Percentiles rank a stretch among this genome's conserved stretches.
Conservation (phyloP, 106 monocot genomes). For the Amphibolis antarctica region DNA sequence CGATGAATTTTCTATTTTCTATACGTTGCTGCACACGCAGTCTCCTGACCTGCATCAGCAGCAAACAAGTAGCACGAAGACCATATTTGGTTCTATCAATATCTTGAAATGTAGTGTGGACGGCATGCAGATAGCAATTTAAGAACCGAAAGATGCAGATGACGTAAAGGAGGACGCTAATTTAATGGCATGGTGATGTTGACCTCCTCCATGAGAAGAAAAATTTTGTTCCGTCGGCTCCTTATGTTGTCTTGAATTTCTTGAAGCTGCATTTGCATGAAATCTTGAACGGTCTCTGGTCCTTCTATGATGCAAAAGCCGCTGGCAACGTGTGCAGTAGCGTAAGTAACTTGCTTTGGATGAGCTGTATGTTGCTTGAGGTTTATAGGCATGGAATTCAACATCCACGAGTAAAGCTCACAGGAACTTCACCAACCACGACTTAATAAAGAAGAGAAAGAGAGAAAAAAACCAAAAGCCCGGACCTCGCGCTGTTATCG, state of each 20-base stretch:
- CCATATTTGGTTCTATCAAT: not conserved
- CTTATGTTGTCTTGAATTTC: conserved; percentile 86
- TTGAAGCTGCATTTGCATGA: conserved; percentile 72
- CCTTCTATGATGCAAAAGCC: conserved; percentile 98
- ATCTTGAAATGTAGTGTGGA: not conserved
- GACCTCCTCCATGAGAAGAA: conserved; percentile 98
- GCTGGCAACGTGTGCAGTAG: not conserved
- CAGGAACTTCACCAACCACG: no score
- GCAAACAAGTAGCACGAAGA: not conserved
- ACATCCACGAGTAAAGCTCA: no score
- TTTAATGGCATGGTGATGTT: not conserved
- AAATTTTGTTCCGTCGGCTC: conserved; percentile 74
- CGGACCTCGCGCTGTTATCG: no score
- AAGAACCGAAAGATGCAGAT: no score
- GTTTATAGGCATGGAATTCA: no score
- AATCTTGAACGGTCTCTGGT: conserved; percentile 77
- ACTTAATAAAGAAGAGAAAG: no score
- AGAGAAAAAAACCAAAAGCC: no score
- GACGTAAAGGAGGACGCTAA: not conserved
- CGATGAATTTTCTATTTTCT: conserved; percentile 37
- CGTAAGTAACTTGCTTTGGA: no score
- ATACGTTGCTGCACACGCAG: conserved; percentile 80
- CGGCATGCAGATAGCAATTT: not conserved
- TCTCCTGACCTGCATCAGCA: conserved; percentile 56
- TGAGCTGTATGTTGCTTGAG: no score